Percentiles rank a stretch among this genome's conserved stretches.
Conservation (phyloP, 352 stramenopile species). For the Phytopythium montanum region DNA sequence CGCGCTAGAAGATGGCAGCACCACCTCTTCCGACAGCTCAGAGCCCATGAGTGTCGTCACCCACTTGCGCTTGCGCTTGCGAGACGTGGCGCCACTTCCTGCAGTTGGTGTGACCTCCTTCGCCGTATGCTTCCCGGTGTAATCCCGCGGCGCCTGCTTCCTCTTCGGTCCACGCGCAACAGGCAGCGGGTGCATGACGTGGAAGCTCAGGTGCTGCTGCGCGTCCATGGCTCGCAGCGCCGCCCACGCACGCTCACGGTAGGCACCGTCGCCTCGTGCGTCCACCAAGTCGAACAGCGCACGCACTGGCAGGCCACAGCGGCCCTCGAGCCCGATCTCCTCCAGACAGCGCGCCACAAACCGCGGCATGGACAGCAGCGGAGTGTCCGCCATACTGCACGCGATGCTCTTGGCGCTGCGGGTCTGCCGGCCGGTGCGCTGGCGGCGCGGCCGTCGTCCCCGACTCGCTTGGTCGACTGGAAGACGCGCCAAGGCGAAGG, state of each 20-base stretch:
- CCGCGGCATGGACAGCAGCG: slow-evolving; percentile 40
- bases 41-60: slow-evolving; percentile 46
- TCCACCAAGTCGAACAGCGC: slow-evolving; percentile 63
- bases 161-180: background rate
- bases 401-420: background rate
- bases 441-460: background rate
- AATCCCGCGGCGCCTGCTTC: background rate
- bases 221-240: slow-evolving; percentile 52
- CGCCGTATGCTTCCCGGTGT: background rate
- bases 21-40: slow-evolving; percentile 4
- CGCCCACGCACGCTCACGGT: slow-evolving; percentile 55
- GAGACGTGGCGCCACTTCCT: background rate
- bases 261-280: slow-evolving; percentile 42
- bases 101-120: slow-evolving; percentile 12
- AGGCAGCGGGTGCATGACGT: slow-evolving; percentile 46
- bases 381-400: background rate
- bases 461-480: slow-evolving; percentile 5
- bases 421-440: background rate
- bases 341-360: slow-evolving; percentile 78
- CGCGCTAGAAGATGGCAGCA: background rate
- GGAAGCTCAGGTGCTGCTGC: slow-evolving; percentile 47
- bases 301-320: slow-evolving; percentile 58
- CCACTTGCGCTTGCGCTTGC: slow-evolving; percentile 67
- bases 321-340: slow-evolving; percentile 74
- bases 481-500: background rate